Conservation (phyloP, 2,329 filamentous ascomycete genomes). For the Cadophora malorum region DNA sequence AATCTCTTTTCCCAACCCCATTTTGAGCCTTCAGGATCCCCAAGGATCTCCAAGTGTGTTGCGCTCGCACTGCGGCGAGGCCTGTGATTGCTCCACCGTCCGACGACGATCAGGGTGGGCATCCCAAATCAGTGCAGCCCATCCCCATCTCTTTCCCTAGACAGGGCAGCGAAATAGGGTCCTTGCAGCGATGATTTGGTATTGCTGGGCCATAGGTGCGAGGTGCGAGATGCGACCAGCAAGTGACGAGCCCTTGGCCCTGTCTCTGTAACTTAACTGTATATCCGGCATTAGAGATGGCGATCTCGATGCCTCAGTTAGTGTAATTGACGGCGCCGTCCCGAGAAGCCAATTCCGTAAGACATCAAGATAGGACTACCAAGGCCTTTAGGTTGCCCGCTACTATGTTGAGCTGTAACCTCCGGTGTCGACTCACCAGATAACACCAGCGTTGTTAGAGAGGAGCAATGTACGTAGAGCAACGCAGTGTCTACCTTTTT, state of each 20-base stretch:
- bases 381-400: neutral
- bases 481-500: neutral
- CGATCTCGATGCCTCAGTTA: constrained; percentile 20
- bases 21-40: constrained; percentile 15
- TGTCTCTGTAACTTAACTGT: neutral
- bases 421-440: constrained; percentile 7
- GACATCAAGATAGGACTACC: neutral
- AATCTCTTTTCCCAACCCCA: constrained; percentile 12
- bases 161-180: neutral
- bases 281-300: constrained; percentile 19
- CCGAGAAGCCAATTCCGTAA: constrained; percentile 21
- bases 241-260: constrained; percentile 9
- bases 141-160: constrained; percentile 4
- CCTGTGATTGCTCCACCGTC: constrained; percentile 23
- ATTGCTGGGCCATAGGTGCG: neutral
- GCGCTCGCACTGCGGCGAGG: constrained; percentile 20
- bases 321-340: constrained; percentile 20
- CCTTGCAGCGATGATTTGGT: constrained; percentile 20
- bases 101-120: constrained; percentile 17
- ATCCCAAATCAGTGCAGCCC: neutral
- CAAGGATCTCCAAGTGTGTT: constrained; percentile 21
- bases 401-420: neutral
- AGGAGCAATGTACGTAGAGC: neutral
- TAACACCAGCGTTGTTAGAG: neutral
- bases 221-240: constrained; percentile 2